phyloP scores from a whole-genome alignment of 2,329 filamentous ascomycete species.

The Rhytidhysteron rufulum region DNA sequence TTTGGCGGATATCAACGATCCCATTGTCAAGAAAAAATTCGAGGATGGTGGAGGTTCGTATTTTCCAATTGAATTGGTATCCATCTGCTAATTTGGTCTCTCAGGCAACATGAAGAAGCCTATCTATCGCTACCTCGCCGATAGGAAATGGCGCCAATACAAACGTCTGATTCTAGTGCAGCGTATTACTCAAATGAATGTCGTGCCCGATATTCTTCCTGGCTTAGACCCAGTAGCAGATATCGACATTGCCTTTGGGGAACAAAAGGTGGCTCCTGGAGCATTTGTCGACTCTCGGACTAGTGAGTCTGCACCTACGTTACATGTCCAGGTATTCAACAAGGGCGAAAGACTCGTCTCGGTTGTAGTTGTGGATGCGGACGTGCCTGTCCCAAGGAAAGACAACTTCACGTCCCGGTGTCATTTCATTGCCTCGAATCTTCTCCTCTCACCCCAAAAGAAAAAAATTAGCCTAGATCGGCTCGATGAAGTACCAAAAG shows the following conservation, averaged over 20 bases:
- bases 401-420: slow-evolving; percentile 78
- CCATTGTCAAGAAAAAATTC: slow-evolving; percentile 85
- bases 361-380: slow-evolving; percentile 81
- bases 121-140: slow-evolving; percentile 86
- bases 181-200: slow-evolving; percentile 78
- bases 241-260: slow-evolving; percentile 76
- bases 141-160: slow-evolving; percentile 83
- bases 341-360: slow-evolving; percentile 76
- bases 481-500: slow-evolving; percentile 27
- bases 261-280: slow-evolving; percentile 67
- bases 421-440: slow-evolving; percentile 79
- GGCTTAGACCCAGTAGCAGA: slow-evolving; percentile 74
- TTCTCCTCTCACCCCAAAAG: slow-evolving; percentile 58
- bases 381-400: slow-evolving; percentile 74
- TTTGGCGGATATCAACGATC: slow-evolving; percentile 90
- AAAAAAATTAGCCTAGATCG: slow-evolving; percentile 28
- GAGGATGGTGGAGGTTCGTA: slow-evolving; percentile 80
- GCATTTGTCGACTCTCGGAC: slow-evolving; percentile 71
- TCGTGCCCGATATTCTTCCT: slow-evolving; percentile 84
- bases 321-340: slow-evolving; percentile 83
- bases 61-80: slow-evolving; percentile 6
- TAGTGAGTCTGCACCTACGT: slow-evolving; percentile 68
- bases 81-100: not conserved
- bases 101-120: slow-evolving; percentile 92
- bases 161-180: slow-evolving; percentile 76